phyloP scores from a whole-genome alignment of 2,329 filamentous ascomycete species.

The Lachnellula occidentalis region DNA sequence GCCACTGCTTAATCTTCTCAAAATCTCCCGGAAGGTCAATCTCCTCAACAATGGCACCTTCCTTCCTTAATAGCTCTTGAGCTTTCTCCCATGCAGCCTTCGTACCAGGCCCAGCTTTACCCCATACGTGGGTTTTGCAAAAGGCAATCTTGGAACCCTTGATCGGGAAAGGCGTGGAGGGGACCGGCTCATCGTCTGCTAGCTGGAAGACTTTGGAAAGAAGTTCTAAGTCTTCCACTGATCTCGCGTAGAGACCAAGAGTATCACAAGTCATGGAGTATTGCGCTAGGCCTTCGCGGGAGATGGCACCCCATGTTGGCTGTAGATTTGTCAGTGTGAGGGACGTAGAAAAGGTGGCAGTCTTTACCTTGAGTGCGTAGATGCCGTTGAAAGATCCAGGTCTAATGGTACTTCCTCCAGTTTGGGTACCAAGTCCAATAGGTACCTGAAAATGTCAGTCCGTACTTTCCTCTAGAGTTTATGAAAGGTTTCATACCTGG shows the following conservation, averaged over 20 bases:
- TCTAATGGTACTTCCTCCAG: constrained; percentile 57
- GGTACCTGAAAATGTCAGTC: constrained; percentile 33
- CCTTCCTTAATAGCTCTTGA: constrained; percentile 33
- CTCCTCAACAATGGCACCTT: constrained; percentile 52
- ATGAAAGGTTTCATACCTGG: constrained; percentile 36
- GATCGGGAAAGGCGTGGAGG: constrained; percentile 31
- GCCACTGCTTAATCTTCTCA: constrained; percentile 44
- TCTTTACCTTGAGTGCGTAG: constrained; percentile 49
- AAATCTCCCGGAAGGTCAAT: constrained; percentile 48
- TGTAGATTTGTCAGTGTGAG: not conserved
- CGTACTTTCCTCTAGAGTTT: not conserved
- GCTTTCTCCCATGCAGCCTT: constrained; percentile 38
- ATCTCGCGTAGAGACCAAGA: constrained; percentile 53
- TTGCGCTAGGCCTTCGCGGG: constrained; percentile 54
- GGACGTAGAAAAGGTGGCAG: not conserved
- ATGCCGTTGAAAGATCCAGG: constrained; percentile 61
- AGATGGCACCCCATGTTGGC: constrained; percentile 60
- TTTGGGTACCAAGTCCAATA: constrained; percentile 59
- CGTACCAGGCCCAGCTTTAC: constrained; percentile 40
- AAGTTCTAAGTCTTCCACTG: constrained; percentile 51
- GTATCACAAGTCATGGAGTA: constrained; percentile 58
- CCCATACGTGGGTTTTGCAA: constrained; percentile 48
- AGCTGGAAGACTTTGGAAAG: constrained; percentile 50
- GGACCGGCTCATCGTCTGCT: constrained; percentile 41
- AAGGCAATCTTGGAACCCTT: constrained; percentile 49